Base-by-base conservation (phyloP, 345 rosid species). In the Rhizophora apiculata region DNA sequence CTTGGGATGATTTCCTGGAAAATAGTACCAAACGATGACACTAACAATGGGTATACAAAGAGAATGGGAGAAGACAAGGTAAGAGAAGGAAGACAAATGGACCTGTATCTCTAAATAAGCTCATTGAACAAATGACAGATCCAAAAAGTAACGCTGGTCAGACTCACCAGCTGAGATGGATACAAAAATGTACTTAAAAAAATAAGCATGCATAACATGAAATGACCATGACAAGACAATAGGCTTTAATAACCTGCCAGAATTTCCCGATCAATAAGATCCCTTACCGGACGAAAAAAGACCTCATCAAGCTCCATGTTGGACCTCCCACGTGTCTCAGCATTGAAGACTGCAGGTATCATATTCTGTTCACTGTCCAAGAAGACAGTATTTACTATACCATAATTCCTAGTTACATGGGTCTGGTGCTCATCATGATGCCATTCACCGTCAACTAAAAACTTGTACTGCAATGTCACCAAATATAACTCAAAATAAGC, bases 381-480 rank as follows among this genome's bases (percentile, higher is more conserved):
- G 49, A 43, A 43, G 72, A 92, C 67, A 52, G 86, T 87, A 81
- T 96, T 96, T 79, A 90, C 87, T 60, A 82, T 63, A 67, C 96
- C 99, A 75, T 77, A 90, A 68, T 72, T 78, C 56, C 88, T 83
- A 18, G 54, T 79, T 57, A 88, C 86, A 78, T 68, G 75, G 37
- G 86, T 85, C 74, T 84, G 90, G 36, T 74, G 87, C 76, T 90
- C 95, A 83, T 92, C 99, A 29, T 92, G 87, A 75, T 85, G 84
- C 99, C 98, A 90, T 74, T 90, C 87, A 78, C 88, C 98, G 82
- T 96, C 99, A 58, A 96, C 93, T 73, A 55, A 78, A 76, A 96
- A 96, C 75, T 92, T 96, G 79, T 75, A 96, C 99, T 96, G 91
- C 31, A 21, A 48, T 39, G 26, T 26, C 46, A 29, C 26, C 58